Conservation (phyloP, 2,329 filamentous ascomycete genomes). For the Ceratocystiopsis minuta region DNA sequence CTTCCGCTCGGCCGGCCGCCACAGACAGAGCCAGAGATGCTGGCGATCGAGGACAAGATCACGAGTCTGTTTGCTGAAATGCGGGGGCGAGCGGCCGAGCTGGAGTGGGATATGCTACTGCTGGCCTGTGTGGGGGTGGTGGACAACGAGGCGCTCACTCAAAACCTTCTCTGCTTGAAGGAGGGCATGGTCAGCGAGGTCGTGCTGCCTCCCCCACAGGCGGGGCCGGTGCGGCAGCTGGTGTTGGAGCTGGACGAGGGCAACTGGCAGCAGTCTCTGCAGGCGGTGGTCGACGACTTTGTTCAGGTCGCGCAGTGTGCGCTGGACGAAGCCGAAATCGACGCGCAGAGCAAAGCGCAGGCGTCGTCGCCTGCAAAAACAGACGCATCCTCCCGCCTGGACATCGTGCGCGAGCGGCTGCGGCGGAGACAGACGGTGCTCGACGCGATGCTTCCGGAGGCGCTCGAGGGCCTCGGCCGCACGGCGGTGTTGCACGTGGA, state of each 20-base stretch:
- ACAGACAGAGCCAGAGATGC: neutral
- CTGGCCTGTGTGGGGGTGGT: constrained; percentile 2
- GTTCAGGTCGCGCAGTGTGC: constrained; percentile 6
- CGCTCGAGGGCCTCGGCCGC: constrained; percentile 2
- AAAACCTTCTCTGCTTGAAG: constrained; percentile 3
- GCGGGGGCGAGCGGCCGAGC: constrained; percentile 1
- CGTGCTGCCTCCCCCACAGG: constrained; percentile 2
- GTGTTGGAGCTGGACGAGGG: constrained; percentile 3
- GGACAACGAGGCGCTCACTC: constrained; percentile 1
- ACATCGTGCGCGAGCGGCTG: constrained; percentile 6
- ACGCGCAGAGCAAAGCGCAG: neutral
- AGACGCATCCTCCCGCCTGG: neutral
- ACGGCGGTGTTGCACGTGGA: constrained; percentile 7
- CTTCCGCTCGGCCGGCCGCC: neutral
- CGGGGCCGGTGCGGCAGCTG: constrained; percentile 7
- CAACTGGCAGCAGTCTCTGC: constrained; percentile 3
- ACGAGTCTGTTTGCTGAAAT: neutral
- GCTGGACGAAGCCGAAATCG: constrained; percentile 1
- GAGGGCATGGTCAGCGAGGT: constrained; percentile 4
- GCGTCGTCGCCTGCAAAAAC: neutral
- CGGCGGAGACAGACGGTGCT: constrained; percentile 6
- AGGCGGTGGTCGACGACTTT: constrained; percentile 7
- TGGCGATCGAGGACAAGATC: neutral
- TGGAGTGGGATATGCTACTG: constrained; percentile 6
- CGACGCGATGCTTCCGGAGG: constrained; percentile 6